Conservation (phyloP, 2,329 filamentous ascomycete genomes). For the Curvularia verruculosa region DNA sequence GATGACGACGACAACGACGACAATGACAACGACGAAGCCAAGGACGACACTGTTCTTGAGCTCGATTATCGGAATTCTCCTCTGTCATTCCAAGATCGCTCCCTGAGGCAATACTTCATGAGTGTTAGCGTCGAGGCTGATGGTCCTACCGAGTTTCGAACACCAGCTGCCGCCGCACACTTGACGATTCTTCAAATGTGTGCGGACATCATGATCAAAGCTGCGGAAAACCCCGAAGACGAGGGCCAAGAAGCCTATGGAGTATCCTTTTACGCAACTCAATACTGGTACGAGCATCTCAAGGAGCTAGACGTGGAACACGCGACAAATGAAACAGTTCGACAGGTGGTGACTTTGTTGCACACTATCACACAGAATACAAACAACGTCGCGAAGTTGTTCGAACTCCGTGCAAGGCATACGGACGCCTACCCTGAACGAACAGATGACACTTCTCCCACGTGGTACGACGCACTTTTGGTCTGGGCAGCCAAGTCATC, state of each 20-base stretch:
- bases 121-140: slow-evolving; percentile 18
- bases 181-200: slow-evolving; percentile 26
- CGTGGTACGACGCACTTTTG: slow-evolving; percentile 4
- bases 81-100: slow-evolving; percentile 30
- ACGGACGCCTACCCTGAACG: not conserved
- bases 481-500: not conserved
- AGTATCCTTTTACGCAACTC: slow-evolving; percentile 4
- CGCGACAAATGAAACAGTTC: slow-evolving; percentile 5
- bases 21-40: slow-evolving; percentile 5
- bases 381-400: slow-evolving; percentile 2
- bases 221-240: not conserved
- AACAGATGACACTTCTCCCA: not conserved
- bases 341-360: not conserved
- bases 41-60: slow-evolving; percentile 6
- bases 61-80: slow-evolving; percentile 13
- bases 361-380: not conserved
- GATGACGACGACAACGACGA: slow-evolving; percentile 13
- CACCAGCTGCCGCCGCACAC: slow-evolving; percentile 22
- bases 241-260: not conserved
- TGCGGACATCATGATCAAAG: slow-evolving; percentile 7
- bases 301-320: slow-evolving; percentile 11
- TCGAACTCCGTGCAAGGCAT: not conserved
- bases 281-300: slow-evolving; percentile 25
- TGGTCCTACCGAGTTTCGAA: slow-evolving; percentile 13
- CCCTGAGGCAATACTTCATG: slow-evolving; percentile 30